Evolutionary conservation across 139 green algal species (phyloP).

Genomic region (Chlamydomonas urium): DNA sequence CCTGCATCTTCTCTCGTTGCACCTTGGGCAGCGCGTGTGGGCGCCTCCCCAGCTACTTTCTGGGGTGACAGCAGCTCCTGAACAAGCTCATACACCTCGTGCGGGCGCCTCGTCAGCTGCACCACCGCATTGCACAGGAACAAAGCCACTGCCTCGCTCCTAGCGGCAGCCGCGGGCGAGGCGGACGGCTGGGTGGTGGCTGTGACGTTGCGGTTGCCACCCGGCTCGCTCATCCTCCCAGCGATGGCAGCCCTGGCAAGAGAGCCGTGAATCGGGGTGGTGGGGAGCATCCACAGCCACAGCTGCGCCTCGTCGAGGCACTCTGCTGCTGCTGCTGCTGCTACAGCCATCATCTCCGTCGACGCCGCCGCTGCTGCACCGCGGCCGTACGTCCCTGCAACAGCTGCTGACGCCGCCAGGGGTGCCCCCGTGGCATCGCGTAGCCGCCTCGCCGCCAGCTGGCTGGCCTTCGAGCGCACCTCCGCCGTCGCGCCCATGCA

Average conservation of each 20-base stretch:
- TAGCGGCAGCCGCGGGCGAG: neutral
- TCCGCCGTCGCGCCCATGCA: neutral
- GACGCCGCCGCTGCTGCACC: neutral
- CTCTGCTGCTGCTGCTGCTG: too few species aligned
- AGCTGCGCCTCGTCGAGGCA: constrained; percentile 32
- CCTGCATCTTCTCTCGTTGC: neutral
- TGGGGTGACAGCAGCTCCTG: neutral
- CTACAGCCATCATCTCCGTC: constrained; percentile 12
- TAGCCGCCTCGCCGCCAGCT: constrained; percentile 16
- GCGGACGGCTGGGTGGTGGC: too few species aligned
- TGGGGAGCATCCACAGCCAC: constrained; percentile 42
- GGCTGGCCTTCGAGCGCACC: constrained; percentile 3
- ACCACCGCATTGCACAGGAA: constrained; percentile 43
- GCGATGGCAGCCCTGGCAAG: neutral
- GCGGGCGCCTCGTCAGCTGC: constrained; percentile 26
- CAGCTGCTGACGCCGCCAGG: too few species aligned
- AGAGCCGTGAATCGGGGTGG: neutral
- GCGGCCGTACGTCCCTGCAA: too few species aligned
- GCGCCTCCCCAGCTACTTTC: too few species aligned
- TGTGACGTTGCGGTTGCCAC: too few species aligned
- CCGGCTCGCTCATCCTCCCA: neutral
- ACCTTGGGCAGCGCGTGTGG: too few species aligned
- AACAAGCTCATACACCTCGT: constrained; percentile 28
- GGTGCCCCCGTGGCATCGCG: neutral
- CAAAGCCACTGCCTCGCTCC: neutral